Evolutionary conservation across 805 yeast genomes (phyloP), one percentile per base, ranked within the genome.

Genomic region (Danielia reshetovae): DNA sequence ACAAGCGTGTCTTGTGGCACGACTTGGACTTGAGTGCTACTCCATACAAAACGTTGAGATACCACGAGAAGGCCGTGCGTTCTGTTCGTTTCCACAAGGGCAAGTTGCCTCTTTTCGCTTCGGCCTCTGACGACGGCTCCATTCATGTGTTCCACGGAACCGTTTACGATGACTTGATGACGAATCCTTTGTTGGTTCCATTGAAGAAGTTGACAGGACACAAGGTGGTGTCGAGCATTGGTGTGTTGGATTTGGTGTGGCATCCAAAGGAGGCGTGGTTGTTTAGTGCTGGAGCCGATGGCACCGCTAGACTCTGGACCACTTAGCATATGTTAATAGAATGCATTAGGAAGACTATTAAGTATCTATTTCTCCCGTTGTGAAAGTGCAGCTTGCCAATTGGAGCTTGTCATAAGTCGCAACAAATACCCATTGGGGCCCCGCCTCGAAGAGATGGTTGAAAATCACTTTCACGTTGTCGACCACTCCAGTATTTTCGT

Each of bases 221-320:
- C 63, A 80, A 82, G 57, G 74, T 87, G 30, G 67, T 78, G 14
- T 76, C 77, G 49, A 81, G 84, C 54, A 66, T 93, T 38, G 98
- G 98, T 55, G 95, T 93, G 11, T 70, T 93, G 54, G 83, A 80
- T 54, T 75, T 84, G 31, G 76, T 77, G 32, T 93, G 98, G 98
- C 98, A 93, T 71, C 97, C 97, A 46, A 79, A 81, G 51, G 97
- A 93, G 65, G 96, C 98, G 0, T 93, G 98, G 98, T 71, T 93
- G 55, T 88, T 93, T 60, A 81, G 93, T 56, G 86, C 96, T 8
- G 98, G 97, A 51, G 97, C 97, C 15, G 98, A 93, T 62, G 87
- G 95, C 41, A 79, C 87, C 27, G 97, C 97, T 5, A 79, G 96
- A 54, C 67, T 93, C 53, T 93, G 98, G 98, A 93, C 98, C 18